Evolutionary conservation across 176 grass and related monocot genomes (phyloP), one percentile per base, ranked within the genome.

Genomic region (Aegilops umbellulata): DNA sequence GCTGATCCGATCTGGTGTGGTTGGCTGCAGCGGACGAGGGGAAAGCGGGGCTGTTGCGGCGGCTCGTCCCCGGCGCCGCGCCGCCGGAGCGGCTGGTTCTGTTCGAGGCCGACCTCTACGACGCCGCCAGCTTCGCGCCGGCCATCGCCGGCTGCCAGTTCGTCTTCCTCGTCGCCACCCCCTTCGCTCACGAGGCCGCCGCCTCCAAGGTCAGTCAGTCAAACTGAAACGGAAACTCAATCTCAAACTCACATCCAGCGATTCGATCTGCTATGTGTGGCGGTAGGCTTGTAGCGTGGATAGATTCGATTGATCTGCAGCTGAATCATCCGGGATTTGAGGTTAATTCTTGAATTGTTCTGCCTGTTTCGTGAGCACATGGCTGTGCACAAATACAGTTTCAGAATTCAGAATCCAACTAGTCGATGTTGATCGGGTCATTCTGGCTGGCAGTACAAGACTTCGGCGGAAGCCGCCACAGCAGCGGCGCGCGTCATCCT

Each of bases 151-250:
- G 85, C 32, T 91, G 91, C 82, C 86, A 64, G n/a, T 88, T 81
- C 68, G 89, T 95, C 26, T 93, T 95, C 87, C 85, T 93, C 38
- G 16, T 95, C 66, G 91, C 91, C 71, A 93, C 87, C 74, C 89
- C 78, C 0, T 76, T n/a, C 46, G 16, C 78, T 7, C 73, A 63
- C 39, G 65, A 89, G 24, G 24, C 71, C 70, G 31, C 69, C 47
- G 39, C 36, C n/a, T 74, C 86, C 77, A 89, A 90, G 93, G 93
- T 95, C 19, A 58, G 36, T 38, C 36, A 9, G 39, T 8, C 11
- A 46, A 58, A 2, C 14, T 22, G 71, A 49, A 75, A 51, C 36
- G 26, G 53, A 17, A 11, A 24, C 0, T 27, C 26, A 11, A 17
- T 11, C 0, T 27, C 83, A 39, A 39, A 39, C 36, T 39, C 36